phyloP scores from a whole-genome alignment of 768 basidiomycete genomes.

The Leccinum broughii region DNA sequence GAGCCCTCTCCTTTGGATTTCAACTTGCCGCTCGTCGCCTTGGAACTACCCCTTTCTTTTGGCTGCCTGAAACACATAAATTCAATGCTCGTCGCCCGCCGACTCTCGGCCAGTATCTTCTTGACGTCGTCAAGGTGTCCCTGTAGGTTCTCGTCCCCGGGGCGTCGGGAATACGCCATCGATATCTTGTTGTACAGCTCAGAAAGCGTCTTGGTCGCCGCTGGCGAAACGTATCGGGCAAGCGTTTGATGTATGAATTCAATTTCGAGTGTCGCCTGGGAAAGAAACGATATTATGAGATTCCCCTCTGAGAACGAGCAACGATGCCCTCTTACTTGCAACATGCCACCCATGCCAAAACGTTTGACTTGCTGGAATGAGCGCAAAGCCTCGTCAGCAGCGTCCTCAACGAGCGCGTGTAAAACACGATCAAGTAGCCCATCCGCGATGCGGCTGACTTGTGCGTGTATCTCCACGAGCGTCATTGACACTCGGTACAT shows the following conservation, averaged over 20 bases:
- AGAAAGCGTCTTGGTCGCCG: conserved; percentile 81
- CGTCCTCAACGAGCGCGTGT: conserved; percentile 75
- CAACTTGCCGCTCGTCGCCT: conserved; percentile 15
- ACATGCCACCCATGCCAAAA: conserved; percentile 99
- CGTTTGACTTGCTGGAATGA: conserved; percentile 88
- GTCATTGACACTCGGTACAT: conserved; percentile 88
- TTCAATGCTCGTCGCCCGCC: conserved; percentile 89
- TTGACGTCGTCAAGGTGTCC: conserved; percentile 87
- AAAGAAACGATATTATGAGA: neutral
- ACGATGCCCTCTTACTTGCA: conserved; percentile 63
- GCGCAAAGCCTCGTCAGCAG: conserved; percentile 78
- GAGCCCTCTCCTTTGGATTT: conserved; percentile 21
- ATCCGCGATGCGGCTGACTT: conserved; percentile 80
- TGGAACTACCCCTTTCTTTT: conserved; percentile 41
- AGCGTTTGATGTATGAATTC: conserved; percentile 99
- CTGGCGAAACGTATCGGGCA: conserved; percentile 79
- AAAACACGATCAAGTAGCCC: conserved; percentile 81
- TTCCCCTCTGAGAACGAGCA: neutral
- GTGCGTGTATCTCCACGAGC: conserved; percentile 90
- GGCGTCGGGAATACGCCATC: conserved; percentile 82
- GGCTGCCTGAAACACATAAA: conserved; percentile 90
- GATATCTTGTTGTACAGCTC: conserved; percentile 95
- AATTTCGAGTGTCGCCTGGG: conserved; percentile 94
- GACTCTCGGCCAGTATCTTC: conserved; percentile 83
- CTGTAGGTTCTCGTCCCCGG: conserved; percentile 86